phyloP scores from a whole-genome alignment of 495 filamentous ascomycete genomes.

The Xylaria longipes region DNA sequence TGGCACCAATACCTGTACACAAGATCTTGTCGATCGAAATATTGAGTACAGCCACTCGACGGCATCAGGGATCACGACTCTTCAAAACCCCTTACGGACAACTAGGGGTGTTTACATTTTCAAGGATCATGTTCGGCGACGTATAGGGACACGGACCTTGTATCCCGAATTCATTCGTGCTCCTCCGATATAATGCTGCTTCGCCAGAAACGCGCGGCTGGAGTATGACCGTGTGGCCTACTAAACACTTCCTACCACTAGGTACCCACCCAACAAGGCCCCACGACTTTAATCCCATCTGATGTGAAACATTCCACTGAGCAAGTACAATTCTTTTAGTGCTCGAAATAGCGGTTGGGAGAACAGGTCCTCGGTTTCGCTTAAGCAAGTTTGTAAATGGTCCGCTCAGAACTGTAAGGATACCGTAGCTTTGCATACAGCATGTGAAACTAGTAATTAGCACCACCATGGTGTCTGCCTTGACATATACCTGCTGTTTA shows the following conservation, averaged over 20 bases:
- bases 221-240: neutral
- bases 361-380: neutral
- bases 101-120: too few relatives aligned
- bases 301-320: neutral
- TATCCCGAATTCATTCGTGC: neutral
- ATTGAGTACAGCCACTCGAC: too few relatives aligned
- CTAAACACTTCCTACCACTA: neutral
- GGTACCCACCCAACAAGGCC: too few relatives aligned
- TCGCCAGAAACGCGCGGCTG: neutral
- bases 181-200: neutral
- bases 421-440: too few relatives aligned
- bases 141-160: neutral
- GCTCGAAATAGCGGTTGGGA: neutral
- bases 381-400: neutral
- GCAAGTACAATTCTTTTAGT: neutral
- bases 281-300: too few relatives aligned
- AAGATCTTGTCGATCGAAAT: neutral
- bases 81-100: too few relatives aligned
- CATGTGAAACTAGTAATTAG: neutral
- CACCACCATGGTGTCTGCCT: neutral
- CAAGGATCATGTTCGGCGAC: neutral
- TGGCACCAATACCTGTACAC: neutral
- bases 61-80: too few relatives aligned
- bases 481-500: neutral
- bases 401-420: too few relatives aligned